Evolutionary conservation across 1,284 basidiomycete species (phyloP).

Genomic region (Ceratobasidium sp.): DNA sequence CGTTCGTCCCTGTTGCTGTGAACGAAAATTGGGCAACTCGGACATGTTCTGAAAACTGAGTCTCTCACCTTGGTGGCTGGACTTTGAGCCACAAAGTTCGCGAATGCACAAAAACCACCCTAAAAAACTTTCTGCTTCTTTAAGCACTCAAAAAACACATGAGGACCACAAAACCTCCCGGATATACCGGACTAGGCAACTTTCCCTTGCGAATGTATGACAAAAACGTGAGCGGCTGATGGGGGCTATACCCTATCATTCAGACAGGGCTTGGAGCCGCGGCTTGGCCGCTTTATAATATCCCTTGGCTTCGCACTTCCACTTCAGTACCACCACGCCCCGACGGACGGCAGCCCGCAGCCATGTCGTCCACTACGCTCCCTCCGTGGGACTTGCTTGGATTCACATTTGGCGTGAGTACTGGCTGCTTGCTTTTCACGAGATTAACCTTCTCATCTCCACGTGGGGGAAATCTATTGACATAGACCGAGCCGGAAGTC

Average conservation of each 20-base stretch:
- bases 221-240: background rate
- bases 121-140: background rate
- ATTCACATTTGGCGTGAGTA: conserved; percentile 38
- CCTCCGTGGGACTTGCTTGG: conserved; percentile 37
- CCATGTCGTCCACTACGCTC: conserved; percentile 27
- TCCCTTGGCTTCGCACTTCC: conserved; percentile 4
- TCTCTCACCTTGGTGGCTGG: background rate
- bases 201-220: background rate
- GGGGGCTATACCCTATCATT: conserved; percentile 15
- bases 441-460: background rate
- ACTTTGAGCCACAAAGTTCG: too few species aligned
- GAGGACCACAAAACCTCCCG: background rate
- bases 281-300: conserved; percentile 3
- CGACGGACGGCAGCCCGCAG: background rate
- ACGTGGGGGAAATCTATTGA: background rate
- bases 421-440: background rate
- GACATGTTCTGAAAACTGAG: background rate
- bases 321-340: background rate
- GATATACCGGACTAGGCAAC: background rate
- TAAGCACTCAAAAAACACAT: too few species aligned
- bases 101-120: too few species aligned
- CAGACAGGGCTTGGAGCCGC: background rate
- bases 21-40: background rate
- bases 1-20: background rate
- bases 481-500: conserved; percentile 5